A percentile compares a stretch with the other conserved stretches of the same genome.
Conservation (phyloP, 129 eudicot species). For the Flaveria brownii region DNA sequence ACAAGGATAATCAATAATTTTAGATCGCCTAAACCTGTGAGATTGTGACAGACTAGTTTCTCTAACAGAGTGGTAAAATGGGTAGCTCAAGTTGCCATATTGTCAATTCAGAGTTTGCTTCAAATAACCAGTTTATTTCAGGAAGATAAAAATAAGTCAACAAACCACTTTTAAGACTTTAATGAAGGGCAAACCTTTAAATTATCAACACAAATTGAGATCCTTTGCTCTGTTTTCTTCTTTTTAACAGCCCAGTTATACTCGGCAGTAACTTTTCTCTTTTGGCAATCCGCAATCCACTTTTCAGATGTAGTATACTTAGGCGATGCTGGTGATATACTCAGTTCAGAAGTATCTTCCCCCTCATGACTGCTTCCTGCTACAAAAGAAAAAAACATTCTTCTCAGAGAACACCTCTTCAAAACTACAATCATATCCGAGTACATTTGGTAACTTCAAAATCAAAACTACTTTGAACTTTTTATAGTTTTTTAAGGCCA, state of each 20-base stretch:
- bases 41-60: too few relatives aligned
- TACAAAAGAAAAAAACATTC: slow-evolving; percentile 12
- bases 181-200: slow-evolving; percentile 61
- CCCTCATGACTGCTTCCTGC: slow-evolving; percentile 53
- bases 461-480: slow-evolving; percentile 1
- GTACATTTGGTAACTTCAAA: background rate
- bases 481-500: background rate
- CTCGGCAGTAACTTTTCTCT: slow-evolving; percentile 62
- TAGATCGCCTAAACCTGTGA: too few relatives aligned
- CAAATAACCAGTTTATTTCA: slow-evolving; percentile 14
- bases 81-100: background rate
- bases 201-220: slow-evolving; percentile 66
- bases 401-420: slow-evolving; percentile 21
- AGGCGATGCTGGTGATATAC: slow-evolving; percentile 52
- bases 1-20: too few relatives aligned
- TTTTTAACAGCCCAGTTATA: slow-evolving; percentile 70
- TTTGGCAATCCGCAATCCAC: slow-evolving; percentile 78
- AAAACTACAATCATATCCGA: slow-evolving; percentile 31
- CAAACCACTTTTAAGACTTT: background rate
- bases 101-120: slow-evolving; percentile 4
- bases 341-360: slow-evolving; percentile 43
- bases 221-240: slow-evolving; percentile 73
- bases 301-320: slow-evolving; percentile 72
- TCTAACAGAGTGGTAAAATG: too few relatives aligned
- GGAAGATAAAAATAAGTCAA: slow-evolving; percentile 10